Percentiles rank a stretch among this genome's conserved stretches.
Evolutionary conservation across 306 rosid genomes (phyloP).

Genomic region (Inga oerstediana): DNA sequence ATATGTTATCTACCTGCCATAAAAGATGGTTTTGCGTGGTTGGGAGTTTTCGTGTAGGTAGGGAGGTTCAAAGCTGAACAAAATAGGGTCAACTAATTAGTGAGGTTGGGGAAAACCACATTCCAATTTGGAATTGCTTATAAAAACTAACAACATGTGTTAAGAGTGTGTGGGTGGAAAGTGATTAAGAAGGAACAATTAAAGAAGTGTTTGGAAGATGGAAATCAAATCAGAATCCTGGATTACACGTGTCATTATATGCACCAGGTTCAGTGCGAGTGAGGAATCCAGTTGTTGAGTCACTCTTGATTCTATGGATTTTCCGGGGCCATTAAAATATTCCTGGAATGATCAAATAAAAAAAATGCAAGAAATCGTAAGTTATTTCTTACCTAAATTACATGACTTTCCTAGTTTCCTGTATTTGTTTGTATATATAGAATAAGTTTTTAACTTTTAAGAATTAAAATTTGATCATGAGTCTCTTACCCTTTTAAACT

Average conservation of each 20-base stretch:
- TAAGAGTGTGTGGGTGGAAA: background rate
- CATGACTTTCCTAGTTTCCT: too few species aligned
- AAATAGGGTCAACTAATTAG: background rate
- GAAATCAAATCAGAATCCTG: conserved; percentile 11
- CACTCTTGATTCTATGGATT: background rate
- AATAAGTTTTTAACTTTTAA: too few species aligned
- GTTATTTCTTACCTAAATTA: too few species aligned
- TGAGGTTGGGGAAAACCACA: background rate
- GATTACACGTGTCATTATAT: conserved; percentile 31
- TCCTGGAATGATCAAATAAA: background rate
- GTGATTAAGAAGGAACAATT: background rate
- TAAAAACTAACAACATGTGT: too few species aligned
- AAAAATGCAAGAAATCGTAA: too few species aligned
- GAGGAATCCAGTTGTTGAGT: conserved; percentile 12
- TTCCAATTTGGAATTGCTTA: background rate
- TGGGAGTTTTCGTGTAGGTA: background rate
- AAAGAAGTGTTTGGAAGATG: background rate
- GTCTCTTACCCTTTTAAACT: too few species aligned
- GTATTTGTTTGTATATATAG: too few species aligned
- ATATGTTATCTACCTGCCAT: too few species aligned
- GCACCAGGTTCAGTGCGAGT: background rate
- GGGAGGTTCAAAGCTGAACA: background rate
- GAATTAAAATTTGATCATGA: too few species aligned
- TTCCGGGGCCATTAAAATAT: background rate
- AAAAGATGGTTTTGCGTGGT: background rate